Conservation (phyloP, 129 eudicot genomes). For the Artemisia argyi region DNA sequence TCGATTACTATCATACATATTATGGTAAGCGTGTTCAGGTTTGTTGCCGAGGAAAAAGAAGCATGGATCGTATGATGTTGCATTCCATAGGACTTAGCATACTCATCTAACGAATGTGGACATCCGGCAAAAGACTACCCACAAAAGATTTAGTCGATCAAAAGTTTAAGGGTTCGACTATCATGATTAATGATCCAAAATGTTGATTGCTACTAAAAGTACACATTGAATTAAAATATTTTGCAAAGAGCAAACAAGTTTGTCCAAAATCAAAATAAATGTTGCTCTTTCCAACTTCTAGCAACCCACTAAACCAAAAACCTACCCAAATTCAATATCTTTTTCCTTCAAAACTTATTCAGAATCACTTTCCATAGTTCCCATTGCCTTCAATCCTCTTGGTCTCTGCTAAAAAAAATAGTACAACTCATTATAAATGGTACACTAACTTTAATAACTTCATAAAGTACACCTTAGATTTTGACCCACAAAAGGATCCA, state of each 20-base stretch:
- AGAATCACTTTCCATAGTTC: slow-evolving; percentile 74
- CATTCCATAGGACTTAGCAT: too few relatives aligned
- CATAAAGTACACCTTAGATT: slow-evolving; percentile 15
- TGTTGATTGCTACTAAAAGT: slow-evolving; percentile 13
- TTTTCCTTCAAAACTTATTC: slow-evolving; percentile 39
- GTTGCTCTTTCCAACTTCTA: slow-evolving; percentile 18
- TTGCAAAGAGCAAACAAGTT: slow-evolving; percentile 8
- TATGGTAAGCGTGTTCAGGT: too few relatives aligned
- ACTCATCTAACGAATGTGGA: too few relatives aligned
- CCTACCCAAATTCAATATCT: slow-evolving; percentile 24
- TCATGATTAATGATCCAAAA: background rate
- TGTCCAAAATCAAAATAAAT: slow-evolving; percentile 19
- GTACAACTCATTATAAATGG: slow-evolving; percentile 17
- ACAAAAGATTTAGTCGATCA: background rate
- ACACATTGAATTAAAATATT: slow-evolving; percentile 15
- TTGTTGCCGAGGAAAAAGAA: too few relatives aligned
- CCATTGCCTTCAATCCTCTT: slow-evolving; percentile 83
- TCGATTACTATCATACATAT: too few relatives aligned
- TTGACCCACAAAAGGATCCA: background rate
- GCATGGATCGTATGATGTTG: too few relatives aligned
- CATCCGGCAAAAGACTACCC: background rate
- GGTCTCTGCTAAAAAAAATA: slow-evolving; percentile 56
- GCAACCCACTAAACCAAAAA: slow-evolving; percentile 26
- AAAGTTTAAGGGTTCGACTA: background rate
- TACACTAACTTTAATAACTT: slow-evolving; percentile 5